Percentiles rank a stretch among this genome's conserved stretches.
Evolutionary conservation across 2,329 filamentous ascomycete genomes (phyloP).

Genomic region (Diaporthe sp.): DNA sequence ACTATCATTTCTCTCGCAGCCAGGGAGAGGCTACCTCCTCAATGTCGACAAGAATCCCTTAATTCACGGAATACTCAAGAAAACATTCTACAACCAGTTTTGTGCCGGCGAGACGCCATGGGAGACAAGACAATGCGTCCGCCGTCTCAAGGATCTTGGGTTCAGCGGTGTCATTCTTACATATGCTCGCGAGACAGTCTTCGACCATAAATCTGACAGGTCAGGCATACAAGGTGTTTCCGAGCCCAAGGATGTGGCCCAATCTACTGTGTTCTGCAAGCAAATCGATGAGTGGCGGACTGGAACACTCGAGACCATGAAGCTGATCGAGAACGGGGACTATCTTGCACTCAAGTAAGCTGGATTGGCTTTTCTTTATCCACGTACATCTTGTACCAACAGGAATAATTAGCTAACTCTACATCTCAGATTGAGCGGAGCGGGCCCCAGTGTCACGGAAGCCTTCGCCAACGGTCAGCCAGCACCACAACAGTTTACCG

Average conservation of each 20-base stretch:
- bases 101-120: constrained; percentile 64
- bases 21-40: constrained; percentile 51
- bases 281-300: constrained; percentile 55
- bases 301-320: constrained; percentile 51
- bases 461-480: constrained; percentile 53
- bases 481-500: constrained; percentile 57
- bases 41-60: constrained; percentile 66
- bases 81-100: constrained; percentile 69
- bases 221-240: constrained; percentile 43
- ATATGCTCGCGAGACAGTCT: constrained; percentile 62
- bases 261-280: constrained; percentile 44
- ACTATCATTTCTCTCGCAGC: constrained; percentile 56
- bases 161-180: constrained; percentile 71
- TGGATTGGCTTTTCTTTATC: neutral
- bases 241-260: neutral
- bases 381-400: no score
- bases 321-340: constrained; percentile 52
- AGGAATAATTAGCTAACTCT: neutral
- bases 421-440: constrained; percentile 56
- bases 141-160: constrained; percentile 61
- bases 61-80: constrained; percentile 61
- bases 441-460: constrained; percentile 55
- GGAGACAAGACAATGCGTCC: constrained; percentile 57
- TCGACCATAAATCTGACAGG: constrained; percentile 53
- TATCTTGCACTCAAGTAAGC: constrained; percentile 56